Base-by-base conservation (phyloP, 2,329 filamentous ascomycete species). In the Clarireedia paspali region DNA sequence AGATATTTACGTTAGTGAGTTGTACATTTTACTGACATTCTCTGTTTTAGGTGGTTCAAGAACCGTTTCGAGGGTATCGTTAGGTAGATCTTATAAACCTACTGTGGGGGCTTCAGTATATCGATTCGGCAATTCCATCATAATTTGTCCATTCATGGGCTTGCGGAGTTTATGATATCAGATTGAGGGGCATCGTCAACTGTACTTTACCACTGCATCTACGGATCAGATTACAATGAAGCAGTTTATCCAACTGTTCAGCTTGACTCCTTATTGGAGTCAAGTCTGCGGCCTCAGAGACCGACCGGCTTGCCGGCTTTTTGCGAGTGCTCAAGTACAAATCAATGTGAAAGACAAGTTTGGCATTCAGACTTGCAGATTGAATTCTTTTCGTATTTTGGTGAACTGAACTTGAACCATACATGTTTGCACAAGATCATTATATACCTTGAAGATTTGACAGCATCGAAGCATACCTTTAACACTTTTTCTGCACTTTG, bases 261-360 rank as follows among this genome's bases (percentile, higher is more conserved):
- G 75, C 77, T 75, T 75, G 70, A 68, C 56, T 67, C 66, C 65
- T 20, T 44, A 73, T 75, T 76, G 71, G 79, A 77, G 79, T 77
- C 74, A 81, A 82, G 52, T 50, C 80, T 75, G 73, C 83, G 83
- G 83, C 83, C 82, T 83, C 72, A 85, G 82, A 86, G 83, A 81
- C 83, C 83, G 83, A 86, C 82, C 82, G 83, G 83, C 82, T 69
- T 80, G 82, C 83, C 83, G 82, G 82, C 82, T 84, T 82, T 51
- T 57, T 62, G 57, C 58, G 59, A 60, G 47, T 62, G 59, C 54
- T 59, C 39, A 42, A 42, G 15, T 42, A 42, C 17, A 42, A 42
- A 42, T 42, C 20, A 17, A 20, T 20, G 39, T 42, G 39, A 20
- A 42, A n/a, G 1, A 34, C 9, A 42, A 42, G 5, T n/a, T 42